These are phyloP conservation scores for Coniochaeta sp. DNA, from an alignment of 2,329 filamentous ascomycete genomes.

Conservation along the genomic window DNA sequence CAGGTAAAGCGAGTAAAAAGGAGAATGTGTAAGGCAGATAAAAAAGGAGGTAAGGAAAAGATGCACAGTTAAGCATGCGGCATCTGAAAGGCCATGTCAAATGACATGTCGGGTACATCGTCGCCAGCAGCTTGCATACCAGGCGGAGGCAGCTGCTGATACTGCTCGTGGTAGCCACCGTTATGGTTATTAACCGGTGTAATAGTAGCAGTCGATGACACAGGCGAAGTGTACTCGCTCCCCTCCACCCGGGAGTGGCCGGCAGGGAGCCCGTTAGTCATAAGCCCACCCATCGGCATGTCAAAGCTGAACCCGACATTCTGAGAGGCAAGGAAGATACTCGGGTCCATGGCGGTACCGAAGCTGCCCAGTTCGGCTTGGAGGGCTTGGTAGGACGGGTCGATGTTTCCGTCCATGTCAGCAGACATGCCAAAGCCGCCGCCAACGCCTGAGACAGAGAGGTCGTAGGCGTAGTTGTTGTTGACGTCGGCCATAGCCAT, in stretches of 20 bases:
- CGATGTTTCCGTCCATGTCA: constrained; percentile 9
- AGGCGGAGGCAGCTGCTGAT: background rate
- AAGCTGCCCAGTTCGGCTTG: constrained; percentile 9
- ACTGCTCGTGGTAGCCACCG: background rate
- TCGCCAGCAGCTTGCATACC: background rate
- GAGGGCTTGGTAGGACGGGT: constrained; percentile 8
- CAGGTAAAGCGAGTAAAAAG: too few species aligned
- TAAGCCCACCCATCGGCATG: background rate
- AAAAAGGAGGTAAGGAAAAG: too few species aligned
- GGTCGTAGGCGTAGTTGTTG: constrained; percentile 6
- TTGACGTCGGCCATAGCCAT: background rate
- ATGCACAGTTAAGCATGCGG: background rate
- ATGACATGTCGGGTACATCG: background rate
- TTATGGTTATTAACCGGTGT: constrained; percentile 6
- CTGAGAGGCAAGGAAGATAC: constrained; percentile 8
- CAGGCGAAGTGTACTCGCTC: constrained; percentile 16
- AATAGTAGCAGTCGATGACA: constrained; percentile 18
- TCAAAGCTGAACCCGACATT: background rate
- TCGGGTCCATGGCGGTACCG: constrained; percentile 5
- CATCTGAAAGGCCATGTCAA: background rate
- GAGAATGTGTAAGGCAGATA: too few species aligned
- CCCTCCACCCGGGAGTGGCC: constrained; percentile 11
- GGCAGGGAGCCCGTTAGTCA: background rate
- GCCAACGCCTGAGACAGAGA: constrained; percentile 12
- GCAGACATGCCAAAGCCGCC: constrained; percentile 7